Evolutionary conservation across 1,139 yeast species (phyloP).

Genomic region (Yarrowia galli): DNA sequence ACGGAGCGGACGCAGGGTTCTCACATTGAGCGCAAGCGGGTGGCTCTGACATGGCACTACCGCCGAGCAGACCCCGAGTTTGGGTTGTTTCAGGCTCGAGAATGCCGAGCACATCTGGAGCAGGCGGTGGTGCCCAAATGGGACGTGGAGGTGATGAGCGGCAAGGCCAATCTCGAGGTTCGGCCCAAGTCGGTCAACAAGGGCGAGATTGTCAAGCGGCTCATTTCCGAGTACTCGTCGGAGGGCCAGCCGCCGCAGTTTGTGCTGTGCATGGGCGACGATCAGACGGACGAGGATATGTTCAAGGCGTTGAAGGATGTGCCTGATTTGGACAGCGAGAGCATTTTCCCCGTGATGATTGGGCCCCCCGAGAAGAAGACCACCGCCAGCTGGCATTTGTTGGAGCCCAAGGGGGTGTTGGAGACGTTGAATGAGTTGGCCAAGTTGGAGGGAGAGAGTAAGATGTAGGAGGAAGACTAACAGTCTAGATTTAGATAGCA

Average conservation of each 20-base stretch:
- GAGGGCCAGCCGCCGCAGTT: slow-evolving; percentile 74
- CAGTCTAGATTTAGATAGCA: slow-evolving; percentile 20
- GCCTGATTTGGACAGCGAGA: slow-evolving; percentile 45
- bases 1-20: slow-evolving; percentile 94
- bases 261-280: slow-evolving; percentile 91
- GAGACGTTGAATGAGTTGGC: slow-evolving; percentile 65
- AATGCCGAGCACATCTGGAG: slow-evolving; percentile 70
- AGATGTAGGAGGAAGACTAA: neutral
- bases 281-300: slow-evolving; percentile 97
- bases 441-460: neutral
- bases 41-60: slow-evolving; percentile 98
- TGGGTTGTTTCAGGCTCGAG: slow-evolving; percentile 84
- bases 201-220: slow-evolving; percentile 90
- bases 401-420: slow-evolving; percentile 84
- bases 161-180: slow-evolving; percentile 96
- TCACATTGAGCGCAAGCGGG: slow-evolving; percentile 83
- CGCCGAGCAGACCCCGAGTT: slow-evolving; percentile 92
- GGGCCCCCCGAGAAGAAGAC: slow-evolving; percentile 95
- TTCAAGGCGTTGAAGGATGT: slow-evolving; percentile 63
- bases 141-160: slow-evolving; percentile 96
- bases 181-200: slow-evolving; percentile 93
- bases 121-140: slow-evolving; percentile 67
- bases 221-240: slow-evolving; percentile 57
- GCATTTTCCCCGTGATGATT: slow-evolving; percentile 83
- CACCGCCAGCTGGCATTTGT: slow-evolving; percentile 84